Percentiles rank a stretch among this genome's conserved stretches.
phyloP scores from a whole-genome alignment of 2,329 filamentous ascomycete species.

The Aspergillus sp. region DNA sequence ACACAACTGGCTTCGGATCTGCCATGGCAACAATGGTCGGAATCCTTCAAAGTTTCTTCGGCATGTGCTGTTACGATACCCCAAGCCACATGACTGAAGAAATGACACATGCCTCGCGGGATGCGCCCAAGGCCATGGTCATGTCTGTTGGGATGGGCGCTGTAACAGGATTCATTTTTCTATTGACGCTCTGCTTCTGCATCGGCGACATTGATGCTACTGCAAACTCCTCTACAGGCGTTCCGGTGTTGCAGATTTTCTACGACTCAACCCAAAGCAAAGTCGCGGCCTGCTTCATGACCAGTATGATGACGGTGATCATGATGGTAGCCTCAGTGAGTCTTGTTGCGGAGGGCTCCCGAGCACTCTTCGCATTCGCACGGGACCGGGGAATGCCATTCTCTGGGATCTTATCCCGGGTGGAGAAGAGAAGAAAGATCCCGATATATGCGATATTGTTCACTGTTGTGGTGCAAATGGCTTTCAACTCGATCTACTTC shows the following conservation, averaged over 20 bases:
- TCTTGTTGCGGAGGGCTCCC: slow-evolving; percentile 50
- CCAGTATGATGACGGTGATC: slow-evolving; percentile 53
- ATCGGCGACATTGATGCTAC: slow-evolving; percentile 53
- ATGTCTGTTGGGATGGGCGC: slow-evolving; percentile 48
- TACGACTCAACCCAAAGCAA: slow-evolving; percentile 51
- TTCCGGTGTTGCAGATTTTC: slow-evolving; percentile 57
- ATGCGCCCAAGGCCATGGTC: slow-evolving; percentile 49
- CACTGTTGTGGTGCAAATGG: slow-evolving; percentile 52
- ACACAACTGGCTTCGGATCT: slow-evolving; percentile 54
- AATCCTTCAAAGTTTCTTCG: slow-evolving; percentile 55
- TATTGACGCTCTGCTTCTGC: slow-evolving; percentile 54
- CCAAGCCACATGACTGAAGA: slow-evolving; percentile 55
- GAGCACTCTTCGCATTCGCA: slow-evolving; percentile 49
- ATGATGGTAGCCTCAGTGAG: slow-evolving; percentile 48
- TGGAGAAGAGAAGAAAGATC: slow-evolving; percentile 49
- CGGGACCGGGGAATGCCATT: slow-evolving; percentile 59
- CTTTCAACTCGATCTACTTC: slow-evolving; percentile 58
- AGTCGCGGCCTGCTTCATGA: slow-evolving; percentile 49
- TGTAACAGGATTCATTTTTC: slow-evolving; percentile 51
- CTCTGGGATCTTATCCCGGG: slow-evolving; percentile 48
- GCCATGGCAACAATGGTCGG: slow-evolving; percentile 55
- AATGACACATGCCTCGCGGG: slow-evolving; percentile 13
- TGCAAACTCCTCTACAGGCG: slow-evolving; percentile 49
- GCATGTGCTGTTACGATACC: slow-evolving; percentile 54
- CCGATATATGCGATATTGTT: slow-evolving; percentile 54